phyloP scores from a whole-genome alignment of 2,329 filamentous ascomycete genomes.

The Talaromyces sp. region DNA sequence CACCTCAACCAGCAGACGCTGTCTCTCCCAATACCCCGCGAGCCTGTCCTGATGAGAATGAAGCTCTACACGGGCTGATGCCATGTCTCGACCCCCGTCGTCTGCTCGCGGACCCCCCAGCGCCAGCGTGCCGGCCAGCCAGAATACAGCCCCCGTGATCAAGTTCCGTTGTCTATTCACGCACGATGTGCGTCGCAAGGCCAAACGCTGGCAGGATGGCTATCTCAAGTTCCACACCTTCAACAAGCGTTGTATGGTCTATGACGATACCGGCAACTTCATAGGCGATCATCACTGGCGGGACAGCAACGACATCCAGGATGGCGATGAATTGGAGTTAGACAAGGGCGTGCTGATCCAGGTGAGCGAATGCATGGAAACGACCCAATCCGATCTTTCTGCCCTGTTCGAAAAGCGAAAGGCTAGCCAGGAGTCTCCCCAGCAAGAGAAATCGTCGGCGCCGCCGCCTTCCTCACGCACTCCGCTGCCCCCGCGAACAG shows the following conservation, averaged over 20 bases:
- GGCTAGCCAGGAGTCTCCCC: conserved; percentile 24
- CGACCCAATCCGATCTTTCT: conserved; percentile 70
- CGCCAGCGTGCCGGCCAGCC: conserved; percentile 43
- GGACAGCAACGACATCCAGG: conserved; percentile 60
- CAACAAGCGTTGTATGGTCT: conserved; percentile 87
- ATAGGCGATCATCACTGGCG: conserved; percentile 83
- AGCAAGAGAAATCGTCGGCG: conserved; percentile 17
- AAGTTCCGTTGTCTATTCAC: conserved; percentile 86
- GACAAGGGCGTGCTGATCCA: conserved; percentile 75
- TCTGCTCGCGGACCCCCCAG: conserved; percentile 27
- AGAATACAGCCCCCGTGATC: conserved; percentile 67
- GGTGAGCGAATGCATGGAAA: conserved; percentile 69
- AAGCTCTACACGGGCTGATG: conserved; percentile 2
- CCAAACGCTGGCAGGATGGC: conserved; percentile 93
- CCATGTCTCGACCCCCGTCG: conserved; percentile 20
- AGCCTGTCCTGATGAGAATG: neutral
- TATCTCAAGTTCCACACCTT: conserved; percentile 82
- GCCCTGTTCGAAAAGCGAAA: conserved; percentile 68
- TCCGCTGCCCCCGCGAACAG: conserved; percentile 33
- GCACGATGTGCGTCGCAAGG: conserved; percentile 75
- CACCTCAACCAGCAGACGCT: neutral
- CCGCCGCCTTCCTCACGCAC: conserved; percentile 41
- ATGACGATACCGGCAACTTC: conserved; percentile 73
- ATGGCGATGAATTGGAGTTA: conserved; percentile 76
- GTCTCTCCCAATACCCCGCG: neutral